A percentile compares a stretch with the other conserved stretches of the same genome.
These are phyloP conservation scores for Ceratocystiopsis brevicomis DNA, from an alignment of 2,329 filamentous ascomycete genomes.

Conservation along the genomic window DNA sequence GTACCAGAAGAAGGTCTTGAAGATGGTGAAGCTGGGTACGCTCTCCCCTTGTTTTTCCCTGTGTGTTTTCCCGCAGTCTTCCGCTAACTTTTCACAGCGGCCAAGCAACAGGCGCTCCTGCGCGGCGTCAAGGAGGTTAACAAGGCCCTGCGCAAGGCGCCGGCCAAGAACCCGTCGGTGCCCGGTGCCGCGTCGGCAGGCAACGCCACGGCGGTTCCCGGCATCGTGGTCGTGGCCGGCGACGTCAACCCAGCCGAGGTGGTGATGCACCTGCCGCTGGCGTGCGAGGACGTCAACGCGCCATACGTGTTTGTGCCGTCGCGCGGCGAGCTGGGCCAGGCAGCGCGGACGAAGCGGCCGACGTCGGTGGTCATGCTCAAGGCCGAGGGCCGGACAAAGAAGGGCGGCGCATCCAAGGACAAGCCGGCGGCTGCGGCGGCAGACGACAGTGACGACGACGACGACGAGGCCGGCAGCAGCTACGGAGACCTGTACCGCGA, in stretches of 20 bases:
- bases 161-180: conserved; percentile 41
- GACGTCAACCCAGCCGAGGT: conserved; percentile 98
- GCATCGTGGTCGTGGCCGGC: conserved; percentile 79
- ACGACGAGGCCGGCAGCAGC: conserved; percentile 35
- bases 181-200: conserved; percentile 13
- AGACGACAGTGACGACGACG: conserved; percentile 18
- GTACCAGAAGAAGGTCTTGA: conserved; percentile 47
- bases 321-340: conserved; percentile 81
- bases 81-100: conserved; percentile 38
- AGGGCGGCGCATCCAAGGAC: conserved; percentile 31
- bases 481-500: conserved; percentile 46
- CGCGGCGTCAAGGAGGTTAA: conserved; percentile 98
- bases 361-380: conserved; percentile 85
- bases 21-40: conserved; percentile 42
- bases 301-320: conserved; percentile 92
- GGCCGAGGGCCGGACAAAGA: conserved; percentile 22
- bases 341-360: conserved; percentile 85
- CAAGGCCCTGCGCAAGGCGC: conserved; percentile 90
- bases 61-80: conserved; percentile 1
- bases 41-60: conserved; percentile 1
- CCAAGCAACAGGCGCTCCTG: conserved; percentile 88
- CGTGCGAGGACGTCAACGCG: conserved; percentile 95
- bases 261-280: conserved; percentile 90
- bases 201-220: conserved; percentile 34
- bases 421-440: conserved; percentile 8